Base-by-base conservation (phyloP, 2,329 filamentous ascomycete species). In the Penicillium sp. region DNA sequence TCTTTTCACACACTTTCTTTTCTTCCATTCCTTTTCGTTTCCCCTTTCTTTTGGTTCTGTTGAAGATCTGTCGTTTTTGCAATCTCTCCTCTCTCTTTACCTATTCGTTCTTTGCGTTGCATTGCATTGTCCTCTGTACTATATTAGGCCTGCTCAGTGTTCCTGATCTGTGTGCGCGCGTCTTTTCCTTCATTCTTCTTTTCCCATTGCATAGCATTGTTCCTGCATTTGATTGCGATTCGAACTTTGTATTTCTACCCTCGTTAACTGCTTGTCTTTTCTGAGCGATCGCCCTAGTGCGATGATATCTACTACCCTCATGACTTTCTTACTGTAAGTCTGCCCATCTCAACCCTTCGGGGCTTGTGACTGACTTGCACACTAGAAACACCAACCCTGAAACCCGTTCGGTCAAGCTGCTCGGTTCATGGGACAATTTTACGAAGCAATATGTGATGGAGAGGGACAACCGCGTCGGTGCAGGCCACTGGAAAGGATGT, bases 361-460 rank as follows among this genome's bases (percentile, higher is more conserved):
- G 8, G 13, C 6, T 33, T 39, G 44, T 50, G 28, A 34, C 66
- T 70, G 31, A 54, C 24, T 28, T 55, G 72, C 69, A 54, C 65
- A 65, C 8, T 39, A 75, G 62, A 23, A 64, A 48, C 14, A 65
- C 75, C 56, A 69, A 71, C 45, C 71, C 75, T 29, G 67, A 73
- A 34, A 71, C 75, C 44, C 63, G 72, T 59, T 88, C 87, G 40
- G 90, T 97, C 62, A 86, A 90, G 68, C 82, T 97, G 42, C 81
- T 94, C 65, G 93, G 93, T 59, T 96, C 92, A 60, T 97, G 93
- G 93, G 92, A 97, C 78, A 96, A 96, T 78, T 97, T 97, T 76
- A 80, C 82, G 56, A 86, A 83, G 68, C 79, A 85, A 46, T 93
- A 96, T 79, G 79, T 79, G 42, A 92, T 97, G 87, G 86, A 93